Conservation (phyloP, 768 basidiomycete genomes). For the Psilocybe cyanescens region DNA sequence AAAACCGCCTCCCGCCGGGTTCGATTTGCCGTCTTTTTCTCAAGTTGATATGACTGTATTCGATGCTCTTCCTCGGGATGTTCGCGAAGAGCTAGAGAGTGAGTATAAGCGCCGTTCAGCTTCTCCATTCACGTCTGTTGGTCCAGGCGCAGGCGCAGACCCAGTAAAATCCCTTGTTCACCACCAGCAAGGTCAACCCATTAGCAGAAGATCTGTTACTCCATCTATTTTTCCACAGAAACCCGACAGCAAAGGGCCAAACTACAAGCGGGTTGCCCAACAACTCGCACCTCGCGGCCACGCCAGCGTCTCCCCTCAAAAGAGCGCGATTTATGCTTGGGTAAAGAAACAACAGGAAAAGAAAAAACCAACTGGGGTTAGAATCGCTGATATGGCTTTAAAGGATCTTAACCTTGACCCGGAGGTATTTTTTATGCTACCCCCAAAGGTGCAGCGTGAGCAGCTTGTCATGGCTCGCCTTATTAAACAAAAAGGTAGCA, state of each 20-base stretch:
- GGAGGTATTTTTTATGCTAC: conserved; percentile 67
- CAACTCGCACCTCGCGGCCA: conserved; percentile 64
- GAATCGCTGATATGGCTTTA: conserved; percentile 61
- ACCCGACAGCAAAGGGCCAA: conserved; percentile 36
- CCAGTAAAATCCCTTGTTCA: neutral
- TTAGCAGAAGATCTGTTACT: conserved; percentile 20
- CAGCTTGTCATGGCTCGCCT: conserved; percentile 66
- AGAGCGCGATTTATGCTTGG: conserved; percentile 35
- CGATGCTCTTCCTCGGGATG: conserved; percentile 69
- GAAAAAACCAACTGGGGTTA: conserved; percentile 35
- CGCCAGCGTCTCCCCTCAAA: conserved; percentile 38
- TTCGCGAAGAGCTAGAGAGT: conserved; percentile 68
- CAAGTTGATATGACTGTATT: conserved; percentile 77
- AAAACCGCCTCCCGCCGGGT: conserved; percentile 19
- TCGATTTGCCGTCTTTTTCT: conserved; percentile 70
- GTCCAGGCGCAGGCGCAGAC: conserved; percentile 4
- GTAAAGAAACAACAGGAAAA: conserved; percentile 29
- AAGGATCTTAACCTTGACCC: conserved; percentile 72
- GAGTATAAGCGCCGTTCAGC: conserved; percentile 67
- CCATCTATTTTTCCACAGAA: conserved; percentile 35
- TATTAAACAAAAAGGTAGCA: conserved; percentile 42
- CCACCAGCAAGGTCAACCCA: conserved; percentile 4
- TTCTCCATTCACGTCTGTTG: conserved; percentile 42
- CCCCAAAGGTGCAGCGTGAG: conserved; percentile 71
- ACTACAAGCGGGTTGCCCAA: conserved; percentile 61